phyloP scores from a whole-genome alignment of 371 early-diverging fungal genomes.

The Nematocida ironsii region DNA sequence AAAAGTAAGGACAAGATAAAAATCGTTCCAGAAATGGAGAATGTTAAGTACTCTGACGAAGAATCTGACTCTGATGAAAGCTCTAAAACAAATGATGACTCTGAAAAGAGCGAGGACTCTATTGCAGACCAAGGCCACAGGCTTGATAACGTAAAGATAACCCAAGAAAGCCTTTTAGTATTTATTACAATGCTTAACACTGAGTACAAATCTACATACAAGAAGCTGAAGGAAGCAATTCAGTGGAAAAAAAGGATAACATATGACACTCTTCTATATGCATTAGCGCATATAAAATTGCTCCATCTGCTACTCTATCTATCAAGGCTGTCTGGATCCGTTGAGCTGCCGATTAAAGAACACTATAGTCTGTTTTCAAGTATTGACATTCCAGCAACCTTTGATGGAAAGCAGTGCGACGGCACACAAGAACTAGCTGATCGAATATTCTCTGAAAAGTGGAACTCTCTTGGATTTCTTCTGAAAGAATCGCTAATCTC shows the following conservation, averaged over 20 bases:
- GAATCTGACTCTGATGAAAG: background rate
- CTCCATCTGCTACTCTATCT: constrained; percentile 37
- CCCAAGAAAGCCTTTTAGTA: background rate
- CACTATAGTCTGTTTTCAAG: background rate
- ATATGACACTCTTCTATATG: constrained; percentile 26
- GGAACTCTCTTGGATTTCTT: constrained; percentile 47
- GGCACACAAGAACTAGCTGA: constrained; percentile 22
- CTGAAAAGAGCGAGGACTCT: background rate
- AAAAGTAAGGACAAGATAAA: background rate
- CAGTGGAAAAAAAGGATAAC: constrained; percentile 34
- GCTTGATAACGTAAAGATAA: constrained; percentile 27
- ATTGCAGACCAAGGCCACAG: background rate
- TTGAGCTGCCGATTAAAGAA: background rate
- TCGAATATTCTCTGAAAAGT: constrained; percentile 41
- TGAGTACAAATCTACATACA: background rate
- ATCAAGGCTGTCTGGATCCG: constrained; percentile 4
- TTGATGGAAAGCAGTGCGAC: constrained; percentile 4
- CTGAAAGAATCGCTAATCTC: constrained; percentile 7
- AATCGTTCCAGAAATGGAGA: constrained; percentile 54
- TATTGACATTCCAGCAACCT: background rate
- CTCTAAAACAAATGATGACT: background rate
- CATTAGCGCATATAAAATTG: constrained; percentile 29
- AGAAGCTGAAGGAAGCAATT: constrained; percentile 3
- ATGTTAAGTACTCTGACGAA: constrained; percentile 10
- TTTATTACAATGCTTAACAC: constrained; percentile 19